Conservation (phyloP, 176 grass and related monocot genomes). For the Urochloa ruziziensis region DNA sequence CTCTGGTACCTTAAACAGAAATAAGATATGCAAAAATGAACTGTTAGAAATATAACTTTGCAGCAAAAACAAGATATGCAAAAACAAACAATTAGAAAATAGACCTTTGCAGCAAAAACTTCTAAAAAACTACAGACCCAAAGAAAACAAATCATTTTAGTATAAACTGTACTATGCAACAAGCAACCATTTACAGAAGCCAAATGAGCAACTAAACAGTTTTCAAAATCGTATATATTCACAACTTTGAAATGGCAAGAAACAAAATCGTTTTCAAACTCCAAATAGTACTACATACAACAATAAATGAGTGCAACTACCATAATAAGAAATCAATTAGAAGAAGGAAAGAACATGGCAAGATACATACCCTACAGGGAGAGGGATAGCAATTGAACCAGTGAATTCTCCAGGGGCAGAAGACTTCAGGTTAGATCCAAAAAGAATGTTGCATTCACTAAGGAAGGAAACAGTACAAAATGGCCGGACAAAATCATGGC, state of each 20-base stretch:
- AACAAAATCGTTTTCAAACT: conserved; percentile 11
- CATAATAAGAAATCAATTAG: conserved; percentile 9
- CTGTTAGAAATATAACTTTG: neutral
- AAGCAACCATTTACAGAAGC: neutral
- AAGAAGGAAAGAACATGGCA: neutral
- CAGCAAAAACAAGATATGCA: neutral
- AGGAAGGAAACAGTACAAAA: conserved; percentile 93
- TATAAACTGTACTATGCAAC: neutral
- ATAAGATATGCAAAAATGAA: neutral
- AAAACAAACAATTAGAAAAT: conserved; percentile 20
- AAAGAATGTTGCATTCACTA: conserved; percentile 75
- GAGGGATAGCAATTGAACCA: conserved; percentile 42
- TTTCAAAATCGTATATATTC: neutral
- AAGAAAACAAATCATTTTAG: neutral
- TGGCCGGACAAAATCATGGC: conserved; percentile 82
- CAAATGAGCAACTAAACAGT: conserved; percentile 16
- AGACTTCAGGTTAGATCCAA: conserved; percentile 57
- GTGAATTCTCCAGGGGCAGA: conserved; percentile 63
- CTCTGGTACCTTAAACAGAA: neutral
- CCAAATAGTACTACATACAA: conserved; percentile 24
- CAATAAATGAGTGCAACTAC: neutral
- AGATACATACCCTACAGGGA: conserved; percentile 71
- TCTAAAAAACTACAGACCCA: neutral
- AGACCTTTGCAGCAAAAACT: neutral
- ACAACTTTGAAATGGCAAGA: neutral